Base-by-base conservation (phyloP, 805 yeast genomes). In the Candida mattraensis region DNA sequence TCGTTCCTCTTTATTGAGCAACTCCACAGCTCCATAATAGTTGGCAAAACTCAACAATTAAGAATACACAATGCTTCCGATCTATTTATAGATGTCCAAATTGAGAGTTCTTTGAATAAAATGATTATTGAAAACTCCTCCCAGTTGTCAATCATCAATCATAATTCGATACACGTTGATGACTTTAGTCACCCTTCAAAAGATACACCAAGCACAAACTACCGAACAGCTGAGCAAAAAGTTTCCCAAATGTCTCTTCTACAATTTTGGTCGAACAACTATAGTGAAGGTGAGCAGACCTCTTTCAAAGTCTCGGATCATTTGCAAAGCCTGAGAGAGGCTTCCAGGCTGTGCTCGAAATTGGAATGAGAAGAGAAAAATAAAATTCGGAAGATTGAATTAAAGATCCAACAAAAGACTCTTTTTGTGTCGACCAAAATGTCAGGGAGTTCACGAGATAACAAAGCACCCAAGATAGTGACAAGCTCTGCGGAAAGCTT, bases 171-270 rank as follows among this genome's bases (percentile, higher is more conserved):
- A 3, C 29, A 38, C 9, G 49, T 60, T 10, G 64, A 60, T 25
- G 64, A 60, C 35, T 60, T 60, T 39, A 42, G 44, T 22, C 36
- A 37, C 21, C 62, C 60, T 10, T 42, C 43, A 22, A 44, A 34
- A 24, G 11, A 26, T 1, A 40, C 25, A 18, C 33, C 36, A 8
- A 50, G 44, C 30, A 48, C 55, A 10, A 47, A 53, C 34, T 56
- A 39, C 24, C 33, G 13, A 27, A 28, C 7, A 20, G 6, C 4
- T 32, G 41, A 34, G 26, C 15, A 3, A 14, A 15, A 13, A n/a
- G n/a, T n/a, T n/a, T n/a, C n/a, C n/a, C n/a, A n/a, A n/a, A n/a
- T n/a, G n/a, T n/a, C n/a, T n/a, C n/a, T n/a, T n/a, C n/a, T n/a
- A n/a, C n/a, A n/a, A n/a, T n/a, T n/a, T n/a, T n/a, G n/a, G n/a